Percentiles rank a stretch among this genome's conserved stretches.
Evolutionary conservation across 2,329 filamentous ascomycete genomes (phyloP).

Genomic region (Pestalotiopsis sp.): DNA sequence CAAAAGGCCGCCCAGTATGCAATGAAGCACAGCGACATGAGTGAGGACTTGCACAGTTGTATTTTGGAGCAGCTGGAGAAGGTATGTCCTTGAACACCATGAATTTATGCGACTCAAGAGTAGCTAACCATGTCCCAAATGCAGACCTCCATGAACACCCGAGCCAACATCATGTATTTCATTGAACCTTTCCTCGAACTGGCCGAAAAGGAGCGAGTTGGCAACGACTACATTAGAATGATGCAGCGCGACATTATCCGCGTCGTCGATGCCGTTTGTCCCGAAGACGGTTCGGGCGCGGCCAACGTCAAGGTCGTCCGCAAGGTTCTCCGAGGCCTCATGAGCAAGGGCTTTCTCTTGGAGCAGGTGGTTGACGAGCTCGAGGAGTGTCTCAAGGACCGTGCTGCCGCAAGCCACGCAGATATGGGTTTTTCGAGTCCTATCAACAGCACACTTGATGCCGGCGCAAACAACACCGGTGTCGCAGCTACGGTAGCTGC

Average conservation of each 20-base stretch:
- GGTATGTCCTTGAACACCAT: constrained; percentile 46
- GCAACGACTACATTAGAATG: constrained; percentile 83
- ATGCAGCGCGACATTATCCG: constrained; percentile 90
- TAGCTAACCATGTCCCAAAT: not conserved
- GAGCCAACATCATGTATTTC: constrained; percentile 99
- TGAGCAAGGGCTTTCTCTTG: constrained; percentile 73
- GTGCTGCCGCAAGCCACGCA: constrained; percentile 71
- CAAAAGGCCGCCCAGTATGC: constrained; percentile 96
- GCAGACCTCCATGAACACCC: constrained; percentile 91
- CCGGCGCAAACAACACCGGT: constrained; percentile 25
- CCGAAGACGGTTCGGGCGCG: constrained; percentile 82
- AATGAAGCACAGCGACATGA: constrained; percentile 89
- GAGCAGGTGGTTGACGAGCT: constrained; percentile 76
- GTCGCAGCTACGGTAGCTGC: not conserved
- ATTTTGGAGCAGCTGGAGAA: constrained; percentile 94
- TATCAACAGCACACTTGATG: constrained; percentile 39
- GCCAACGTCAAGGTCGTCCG: constrained; percentile 93
- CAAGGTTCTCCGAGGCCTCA: constrained; percentile 72
- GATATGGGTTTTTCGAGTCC: constrained; percentile 59
- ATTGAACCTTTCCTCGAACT: constrained; percentile 93
- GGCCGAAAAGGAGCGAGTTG: constrained; percentile 73
- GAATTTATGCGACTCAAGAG: not conserved
- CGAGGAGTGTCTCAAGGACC: constrained; percentile 79
- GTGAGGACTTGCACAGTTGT: constrained; percentile 96
- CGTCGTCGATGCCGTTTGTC: constrained; percentile 90